Evolutionary conservation across 306 rosid species (phyloP).

Genomic region (Lablab purpureus): DNA sequence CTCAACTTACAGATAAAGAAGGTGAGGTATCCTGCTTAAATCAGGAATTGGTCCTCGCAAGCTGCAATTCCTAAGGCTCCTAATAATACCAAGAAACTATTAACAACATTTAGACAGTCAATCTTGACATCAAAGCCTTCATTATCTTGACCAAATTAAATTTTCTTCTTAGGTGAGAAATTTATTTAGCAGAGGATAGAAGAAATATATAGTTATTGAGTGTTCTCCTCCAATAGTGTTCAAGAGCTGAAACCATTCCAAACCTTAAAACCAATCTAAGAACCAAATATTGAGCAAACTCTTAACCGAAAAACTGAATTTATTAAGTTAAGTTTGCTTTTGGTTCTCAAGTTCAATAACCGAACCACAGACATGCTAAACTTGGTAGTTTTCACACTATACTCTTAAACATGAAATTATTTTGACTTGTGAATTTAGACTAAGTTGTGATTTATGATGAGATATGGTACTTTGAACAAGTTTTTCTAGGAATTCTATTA

Average conservation of each 20-base stretch:
- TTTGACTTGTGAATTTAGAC: not conserved
- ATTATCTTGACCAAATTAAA: constrained; percentile 23
- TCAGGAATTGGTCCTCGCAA: constrained; percentile 90
- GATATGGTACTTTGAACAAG: not conserved
- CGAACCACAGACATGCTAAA: not conserved
- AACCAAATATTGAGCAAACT: not conserved
- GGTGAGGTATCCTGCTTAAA: constrained; percentile 66
- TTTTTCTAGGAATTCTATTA: not conserved
- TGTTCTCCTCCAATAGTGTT: not conserved
- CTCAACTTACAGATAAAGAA: constrained; percentile 73
- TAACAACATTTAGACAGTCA: constrained; percentile 36
- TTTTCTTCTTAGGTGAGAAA: constrained; percentile 5
- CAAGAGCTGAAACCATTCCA: not conserved
- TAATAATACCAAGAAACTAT: constrained; percentile 51
- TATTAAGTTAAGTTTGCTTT: not conserved
- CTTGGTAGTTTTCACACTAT: not conserved
- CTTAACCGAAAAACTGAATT: not conserved
- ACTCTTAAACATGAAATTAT: not conserved
- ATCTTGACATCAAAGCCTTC: constrained; percentile 18
- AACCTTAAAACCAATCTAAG: not conserved
- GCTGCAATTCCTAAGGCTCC: constrained; percentile 91
- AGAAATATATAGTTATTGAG: not conserved
- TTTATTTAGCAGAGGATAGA: constrained; percentile 9
- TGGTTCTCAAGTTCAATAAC: not conserved
- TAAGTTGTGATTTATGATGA: not conserved